Evolutionary conservation across 2,329 filamentous ascomycete species (phyloP).

Genomic region (Penicillium polonicum): DNA sequence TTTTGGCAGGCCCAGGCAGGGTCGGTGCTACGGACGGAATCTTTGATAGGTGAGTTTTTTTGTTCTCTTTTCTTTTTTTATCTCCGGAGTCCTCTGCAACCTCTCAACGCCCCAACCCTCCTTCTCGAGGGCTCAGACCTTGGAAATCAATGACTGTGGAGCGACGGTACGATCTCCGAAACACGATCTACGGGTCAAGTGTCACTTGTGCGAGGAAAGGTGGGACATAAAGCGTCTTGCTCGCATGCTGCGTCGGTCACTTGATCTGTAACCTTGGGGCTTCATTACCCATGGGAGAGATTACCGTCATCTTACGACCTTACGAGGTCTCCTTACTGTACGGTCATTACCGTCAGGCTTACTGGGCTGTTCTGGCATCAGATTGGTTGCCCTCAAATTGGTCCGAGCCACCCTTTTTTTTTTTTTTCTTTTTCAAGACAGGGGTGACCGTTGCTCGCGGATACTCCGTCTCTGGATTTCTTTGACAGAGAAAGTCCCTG

Average conservation of each 20-base stretch:
- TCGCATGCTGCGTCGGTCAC: conserved; percentile 61
- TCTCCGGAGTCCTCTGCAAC: conserved; percentile 14
- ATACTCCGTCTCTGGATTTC: conserved; percentile 7
- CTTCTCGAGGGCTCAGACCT: conserved; percentile 15
- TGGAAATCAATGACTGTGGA: conserved; percentile 29
- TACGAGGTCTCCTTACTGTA: conserved; percentile 19
- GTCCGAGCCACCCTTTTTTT: conserved; percentile 18
- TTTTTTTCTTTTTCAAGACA: conserved; percentile 2
- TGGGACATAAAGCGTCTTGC: conserved; percentile 35
- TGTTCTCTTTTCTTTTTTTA: conserved; percentile 23
- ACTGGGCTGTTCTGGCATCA: conserved; percentile 13
- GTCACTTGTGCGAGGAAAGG: conserved; percentile 28
- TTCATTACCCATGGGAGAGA: conserved; percentile 16
- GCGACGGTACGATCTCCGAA: conserved; percentile 34
- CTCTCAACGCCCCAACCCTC: conserved; percentile 2
- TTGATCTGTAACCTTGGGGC: conserved; percentile 49
- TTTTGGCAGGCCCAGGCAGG: conserved; percentile 70
- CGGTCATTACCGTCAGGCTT: conserved; percentile 26
- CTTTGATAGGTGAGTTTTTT: conserved; percentile 79
- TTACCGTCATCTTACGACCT: conserved; percentile 32
- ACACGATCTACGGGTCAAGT: conserved; percentile 34
- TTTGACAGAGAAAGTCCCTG: neutral
- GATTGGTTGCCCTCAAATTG: conserved; percentile 22
- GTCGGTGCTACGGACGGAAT: conserved; percentile 72
- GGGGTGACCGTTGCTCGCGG: conserved; percentile 8